Evolutionary conservation across 306 rosid genomes (phyloP).

Genomic region (Begonia masoniana): DNA sequence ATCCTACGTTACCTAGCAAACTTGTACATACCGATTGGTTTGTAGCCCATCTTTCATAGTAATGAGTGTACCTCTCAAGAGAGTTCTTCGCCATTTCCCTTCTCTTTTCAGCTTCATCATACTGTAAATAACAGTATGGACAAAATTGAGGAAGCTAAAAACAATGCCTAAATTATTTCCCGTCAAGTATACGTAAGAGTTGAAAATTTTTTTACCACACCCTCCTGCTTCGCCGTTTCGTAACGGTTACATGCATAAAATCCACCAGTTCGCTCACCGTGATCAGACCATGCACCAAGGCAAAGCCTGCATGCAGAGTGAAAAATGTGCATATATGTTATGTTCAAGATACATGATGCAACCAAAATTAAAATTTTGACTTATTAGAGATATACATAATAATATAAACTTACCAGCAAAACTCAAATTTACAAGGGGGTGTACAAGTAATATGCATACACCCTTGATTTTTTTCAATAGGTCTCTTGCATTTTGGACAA

Average conservation of each 20-base stretch:
- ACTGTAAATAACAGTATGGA: conserved; percentile 13
- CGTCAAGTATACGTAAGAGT: no score
- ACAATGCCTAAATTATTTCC: background rate
- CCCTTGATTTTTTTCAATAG: conserved; percentile 85
- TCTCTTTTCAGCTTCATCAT: conserved; percentile 60
- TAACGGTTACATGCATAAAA: conserved; percentile 96
- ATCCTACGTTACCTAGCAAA: no score
- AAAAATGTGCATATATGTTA: conserved; percentile 4
- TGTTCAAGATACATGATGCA: background rate
- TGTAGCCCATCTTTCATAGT: conserved; percentile 98
- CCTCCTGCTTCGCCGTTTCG: conserved; percentile 87
- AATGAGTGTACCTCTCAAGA: conserved; percentile 89
- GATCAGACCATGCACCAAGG: conserved; percentile 88
- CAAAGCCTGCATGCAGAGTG: conserved; percentile 47
- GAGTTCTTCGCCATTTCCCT: conserved; percentile 96
- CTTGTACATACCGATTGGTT: conserved; percentile 64
- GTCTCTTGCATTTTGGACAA: conserved; percentile 90
- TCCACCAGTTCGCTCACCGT: conserved; percentile 92
- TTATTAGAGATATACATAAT: background rate
- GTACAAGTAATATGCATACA: conserved; percentile 95
- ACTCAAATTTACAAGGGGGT: conserved; percentile 82
- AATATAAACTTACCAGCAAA: conserved; percentile 57
- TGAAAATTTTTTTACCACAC: conserved; percentile 28
- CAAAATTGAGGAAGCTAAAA: background rate
- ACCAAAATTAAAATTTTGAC: background rate